These are phyloP conservation scores for Russula sp. DNA, from an alignment of 768 basidiomycete genomes.

Conservation along the genomic window DNA sequence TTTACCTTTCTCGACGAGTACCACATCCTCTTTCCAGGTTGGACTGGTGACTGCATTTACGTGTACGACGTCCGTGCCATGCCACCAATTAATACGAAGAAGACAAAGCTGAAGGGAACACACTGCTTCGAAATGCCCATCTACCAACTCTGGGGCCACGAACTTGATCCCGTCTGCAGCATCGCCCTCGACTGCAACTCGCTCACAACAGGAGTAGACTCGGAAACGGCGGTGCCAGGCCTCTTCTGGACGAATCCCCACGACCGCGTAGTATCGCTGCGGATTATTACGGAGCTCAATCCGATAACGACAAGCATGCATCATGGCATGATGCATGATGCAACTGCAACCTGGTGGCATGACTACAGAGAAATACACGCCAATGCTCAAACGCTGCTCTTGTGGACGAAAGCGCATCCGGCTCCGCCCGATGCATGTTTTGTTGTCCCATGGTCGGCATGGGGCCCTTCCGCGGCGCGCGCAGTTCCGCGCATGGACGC, in stretches of 20 bases:
- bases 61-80: constrained; percentile 18
- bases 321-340: too few relatives aligned
- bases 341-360: not conserved
- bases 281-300: not conserved
- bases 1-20: constrained; percentile 20
- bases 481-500: not conserved
- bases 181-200: constrained; percentile 11
- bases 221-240: not conserved
- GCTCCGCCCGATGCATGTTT: constrained; percentile 10
- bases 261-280: constrained; percentile 8
- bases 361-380: constrained; percentile 9
- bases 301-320: not conserved
- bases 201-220: not conserved
- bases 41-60: constrained; percentile 13
- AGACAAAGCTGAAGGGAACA: constrained; percentile 11
- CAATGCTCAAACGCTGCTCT: constrained; percentile 8
- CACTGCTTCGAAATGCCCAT: constrained; percentile 21
- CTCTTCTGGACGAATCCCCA: not conserved
- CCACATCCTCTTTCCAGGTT: constrained; percentile 21
- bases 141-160: not conserved
- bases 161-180: not conserved
- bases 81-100: constrained; percentile 8
- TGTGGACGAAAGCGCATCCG: constrained; percentile 9
- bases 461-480: constrained; percentile 9
- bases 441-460: constrained; percentile 12